Conservation (phyloP, 768 basidiomycete species). For the Mycena alexandri region DNA sequence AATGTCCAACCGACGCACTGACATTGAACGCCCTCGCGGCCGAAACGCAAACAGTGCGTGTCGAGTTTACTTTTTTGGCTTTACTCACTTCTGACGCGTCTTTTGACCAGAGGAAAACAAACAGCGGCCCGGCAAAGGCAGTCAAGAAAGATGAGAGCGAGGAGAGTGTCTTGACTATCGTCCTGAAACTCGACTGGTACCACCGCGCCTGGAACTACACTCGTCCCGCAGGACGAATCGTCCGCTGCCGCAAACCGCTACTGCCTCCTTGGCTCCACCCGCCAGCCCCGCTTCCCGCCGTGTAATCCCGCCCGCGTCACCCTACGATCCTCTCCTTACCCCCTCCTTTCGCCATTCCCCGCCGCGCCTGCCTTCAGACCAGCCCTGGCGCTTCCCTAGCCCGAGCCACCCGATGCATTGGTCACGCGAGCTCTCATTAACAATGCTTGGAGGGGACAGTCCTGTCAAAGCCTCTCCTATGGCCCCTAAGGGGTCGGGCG, state of each 20-base stretch:
- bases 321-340: conserved; percentile 80
- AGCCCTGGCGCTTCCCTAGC: conserved; percentile 86
- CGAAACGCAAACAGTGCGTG: conserved; percentile 75
- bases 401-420: conserved; percentile 82
- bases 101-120: conserved; percentile 68
- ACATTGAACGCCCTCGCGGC: conserved; percentile 71
- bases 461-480: conserved; percentile 53
- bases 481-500: conserved; percentile 32
- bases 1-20: conserved; percentile 88
- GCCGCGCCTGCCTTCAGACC: conserved; percentile 79
- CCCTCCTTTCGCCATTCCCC: conserved; percentile 86
- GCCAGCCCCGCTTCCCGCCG: conserved; percentile 48
- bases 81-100: conserved; percentile 37
- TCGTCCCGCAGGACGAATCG: conserved; percentile 44
- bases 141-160: conserved; percentile 30
- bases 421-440: conserved; percentile 73
- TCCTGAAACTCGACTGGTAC: conserved; percentile 11
- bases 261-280: conserved; percentile 43
- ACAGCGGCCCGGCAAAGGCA: conserved; percentile 14
- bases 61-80: conserved; percentile 8
- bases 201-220: conserved; percentile 39
- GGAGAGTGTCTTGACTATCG: conserved; percentile 31
- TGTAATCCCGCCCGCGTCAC: conserved; percentile 70
- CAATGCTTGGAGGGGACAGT: conserved; percentile 69
- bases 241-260: conserved; percentile 52